phyloP scores from a whole-genome alignment of 2,329 filamentous ascomycete species.

The Fusarium sp. region DNA sequence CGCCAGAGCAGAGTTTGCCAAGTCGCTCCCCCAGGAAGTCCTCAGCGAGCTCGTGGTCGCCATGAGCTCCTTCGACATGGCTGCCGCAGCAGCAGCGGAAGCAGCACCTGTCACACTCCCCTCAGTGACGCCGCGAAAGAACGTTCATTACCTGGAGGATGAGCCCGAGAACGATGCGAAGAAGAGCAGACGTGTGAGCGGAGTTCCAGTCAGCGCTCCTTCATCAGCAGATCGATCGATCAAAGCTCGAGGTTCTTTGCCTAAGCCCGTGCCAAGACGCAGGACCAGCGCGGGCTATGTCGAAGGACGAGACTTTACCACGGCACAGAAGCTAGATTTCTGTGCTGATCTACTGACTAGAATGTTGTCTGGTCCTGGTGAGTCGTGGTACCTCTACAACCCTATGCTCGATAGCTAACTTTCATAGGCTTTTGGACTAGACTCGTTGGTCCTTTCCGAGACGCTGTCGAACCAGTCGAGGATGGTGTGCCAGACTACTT shows the following conservation, averaged over 20 bases:
- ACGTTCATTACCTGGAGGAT: conserved; percentile 65
- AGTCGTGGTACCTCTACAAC: conserved; percentile 10
- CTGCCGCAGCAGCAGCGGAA: conserved; percentile 52
- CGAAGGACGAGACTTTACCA: conserved; percentile 55
- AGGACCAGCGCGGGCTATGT: conserved; percentile 53
- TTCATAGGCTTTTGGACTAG: conserved; percentile 75
- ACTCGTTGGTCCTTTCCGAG: conserved; percentile 73
- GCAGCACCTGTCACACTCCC: conserved; percentile 34
- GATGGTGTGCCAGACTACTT: conserved; percentile 75
- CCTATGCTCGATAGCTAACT: conserved; percentile 10
- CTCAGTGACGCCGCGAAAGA: conserved; percentile 57
- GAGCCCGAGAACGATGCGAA: conserved; percentile 61
- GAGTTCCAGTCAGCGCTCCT: conserved; percentile 28
- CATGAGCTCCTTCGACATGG: conserved; percentile 70
- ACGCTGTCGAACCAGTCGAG: conserved; percentile 70
- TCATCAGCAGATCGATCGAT: conserved; percentile 44
- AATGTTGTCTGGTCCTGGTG: conserved; percentile 75
- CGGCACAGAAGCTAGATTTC: conserved; percentile 67
- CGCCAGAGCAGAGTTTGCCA: conserved; percentile 70
- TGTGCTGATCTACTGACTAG: conserved; percentile 71
- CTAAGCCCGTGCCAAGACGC: conserved; percentile 56
- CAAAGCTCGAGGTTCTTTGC: conserved; percentile 52
- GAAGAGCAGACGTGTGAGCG: conserved; percentile 61
- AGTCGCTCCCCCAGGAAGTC: conserved; percentile 73
- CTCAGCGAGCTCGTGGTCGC: conserved; percentile 74